Base-by-base conservation (phyloP, 139 green algal genomes). In the Chlorella sp. region DNA sequence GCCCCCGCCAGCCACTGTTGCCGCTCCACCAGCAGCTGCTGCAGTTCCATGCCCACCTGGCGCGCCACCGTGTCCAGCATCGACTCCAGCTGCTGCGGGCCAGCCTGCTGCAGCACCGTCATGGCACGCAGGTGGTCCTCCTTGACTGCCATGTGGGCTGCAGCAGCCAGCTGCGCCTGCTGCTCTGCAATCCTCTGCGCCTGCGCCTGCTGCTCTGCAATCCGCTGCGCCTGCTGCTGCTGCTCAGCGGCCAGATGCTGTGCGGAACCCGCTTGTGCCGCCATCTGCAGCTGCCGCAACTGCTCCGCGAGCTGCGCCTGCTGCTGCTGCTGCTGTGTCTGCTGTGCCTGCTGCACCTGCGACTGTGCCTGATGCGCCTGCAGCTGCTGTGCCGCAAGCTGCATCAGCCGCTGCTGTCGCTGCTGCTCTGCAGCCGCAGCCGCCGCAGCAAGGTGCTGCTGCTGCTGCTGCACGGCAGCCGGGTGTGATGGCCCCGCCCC, bases 111-210 rank as follows among this genome's bases (percentile, higher is more conserved):
- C 64, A 46, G 62, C 51, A 60, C 51, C 24, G 51, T 16, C 51
- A 20, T 26, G 9, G 51, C 51, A 24, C 51, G 2, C 51, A 20
- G 2, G 16, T 60, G 51, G 13, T 60, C 51, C 51, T 60, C 51
- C 51, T 26, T 24, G 11, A 60, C 51, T 3, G 2, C 2, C 64
- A 72, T 72, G 26, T n/a, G 26, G 26, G 60, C 67, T 73, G 46
- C 76, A 73, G 76, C 58, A 54, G 56, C 58, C 56, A 74, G 77
- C 77, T 82, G 54, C 22, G 40, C 11, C 76, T 69, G 76, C 54
- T 82, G 54, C 76, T 19, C 3, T 24, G n/a, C n/a, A n/a, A n/a
- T n/a, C n/a, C n/a, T 13, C 76, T 82, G 76, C 54, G 36, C 36
- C 40, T 72, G 30, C 36, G 44, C 22, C 11, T 72, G 36, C 20